Evolutionary conservation across 2,329 filamentous ascomycete species (phyloP).

Genomic region (Zymoseptoria tritici): DNA sequence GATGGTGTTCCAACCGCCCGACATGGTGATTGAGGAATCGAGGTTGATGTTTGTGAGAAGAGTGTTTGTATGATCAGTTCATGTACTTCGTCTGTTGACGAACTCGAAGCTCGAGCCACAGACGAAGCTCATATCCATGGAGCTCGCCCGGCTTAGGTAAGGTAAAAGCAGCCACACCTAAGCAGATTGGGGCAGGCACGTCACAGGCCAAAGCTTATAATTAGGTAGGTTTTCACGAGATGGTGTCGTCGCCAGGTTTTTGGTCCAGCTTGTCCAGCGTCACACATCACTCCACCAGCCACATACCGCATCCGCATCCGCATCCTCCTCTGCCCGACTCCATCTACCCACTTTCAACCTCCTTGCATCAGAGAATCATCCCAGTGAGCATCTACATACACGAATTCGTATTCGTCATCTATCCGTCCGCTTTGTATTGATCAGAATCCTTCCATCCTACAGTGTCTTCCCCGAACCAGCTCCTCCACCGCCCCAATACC

Average conservation of each 20-base stretch:
- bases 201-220: no score
- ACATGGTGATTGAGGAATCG: conserved; percentile 15
- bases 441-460: background rate
- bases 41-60: background rate
- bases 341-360: background rate
- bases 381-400: background rate
- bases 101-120: background rate
- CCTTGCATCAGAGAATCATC: background rate
- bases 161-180: no score
- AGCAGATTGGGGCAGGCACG: no score
- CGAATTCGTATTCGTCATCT: background rate
- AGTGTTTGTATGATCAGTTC: background rate
- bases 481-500: conserved; percentile 22
- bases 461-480: conserved; percentile 3
- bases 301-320: background rate
- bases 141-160: no score
- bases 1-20: conserved; percentile 90
- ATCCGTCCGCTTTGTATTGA: background rate
- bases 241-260: no score
- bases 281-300: background rate
- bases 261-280: no score
- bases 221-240: no score
- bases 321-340: background rate
- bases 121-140: no score
- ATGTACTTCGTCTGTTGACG: background rate